A percentile compares a stretch with the other conserved stretches of the same genome.
Evolutionary conservation across 345 rosid genomes (phyloP).

Genomic region (Rhodomyrtus tomentosa): DNA sequence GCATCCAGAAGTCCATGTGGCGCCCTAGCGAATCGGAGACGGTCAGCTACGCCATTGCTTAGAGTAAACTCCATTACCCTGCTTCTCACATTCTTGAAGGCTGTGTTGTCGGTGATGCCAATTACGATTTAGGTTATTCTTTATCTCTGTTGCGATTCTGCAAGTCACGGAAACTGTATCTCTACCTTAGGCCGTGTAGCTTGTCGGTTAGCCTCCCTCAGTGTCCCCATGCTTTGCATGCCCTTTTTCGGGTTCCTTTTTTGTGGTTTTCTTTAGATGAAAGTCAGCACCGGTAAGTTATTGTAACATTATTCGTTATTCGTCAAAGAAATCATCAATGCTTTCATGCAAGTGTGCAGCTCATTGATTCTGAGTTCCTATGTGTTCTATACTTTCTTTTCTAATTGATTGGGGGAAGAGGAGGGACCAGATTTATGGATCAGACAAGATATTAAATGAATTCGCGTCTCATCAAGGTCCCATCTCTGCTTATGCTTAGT

Average conservation of each 20-base stretch:
- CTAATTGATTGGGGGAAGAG: background rate
- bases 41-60: constrained; percentile 47
- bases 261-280: background rate
- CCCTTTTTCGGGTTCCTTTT: background rate
- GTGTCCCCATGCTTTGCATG: background rate
- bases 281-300: background rate
- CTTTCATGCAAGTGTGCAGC: background rate
- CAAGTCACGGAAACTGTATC: background rate
- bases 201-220: background rate
- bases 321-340: background rate
- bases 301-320: background rate
- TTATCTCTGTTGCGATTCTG: background rate
- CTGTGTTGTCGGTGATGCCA: background rate
- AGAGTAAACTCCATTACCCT: constrained; percentile 2
- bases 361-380: background rate
- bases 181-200: background rate
- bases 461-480: background rate
- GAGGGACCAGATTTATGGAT: background rate
- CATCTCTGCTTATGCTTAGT: background rate
- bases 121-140: background rate
- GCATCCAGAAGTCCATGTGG: constrained; percentile 77
- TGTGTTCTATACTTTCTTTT: background rate
- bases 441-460: background rate
- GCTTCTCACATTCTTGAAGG: background rate
- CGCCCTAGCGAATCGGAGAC: constrained; percentile 60